phyloP scores from a whole-genome alignment of 2,329 filamentous ascomycete genomes.

The Fusarium siculi region DNA sequence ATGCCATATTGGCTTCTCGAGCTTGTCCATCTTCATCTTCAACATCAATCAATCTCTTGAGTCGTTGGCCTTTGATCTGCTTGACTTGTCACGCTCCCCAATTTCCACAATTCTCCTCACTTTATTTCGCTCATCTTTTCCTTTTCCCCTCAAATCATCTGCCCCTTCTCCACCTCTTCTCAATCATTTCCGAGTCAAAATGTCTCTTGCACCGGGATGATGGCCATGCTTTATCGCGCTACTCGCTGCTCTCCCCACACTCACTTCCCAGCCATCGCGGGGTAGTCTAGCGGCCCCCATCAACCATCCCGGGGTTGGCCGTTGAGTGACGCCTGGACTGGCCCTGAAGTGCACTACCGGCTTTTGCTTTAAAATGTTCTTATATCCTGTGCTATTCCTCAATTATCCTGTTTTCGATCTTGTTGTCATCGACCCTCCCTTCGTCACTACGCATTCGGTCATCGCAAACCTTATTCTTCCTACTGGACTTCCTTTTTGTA shows the following conservation, averaged over 20 bases:
- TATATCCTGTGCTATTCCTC: conserved; percentile 29
- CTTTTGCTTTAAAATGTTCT: conserved; percentile 22
- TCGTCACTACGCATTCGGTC: background rate
- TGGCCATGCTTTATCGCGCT: conserved; percentile 11
- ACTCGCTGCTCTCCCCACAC: conserved; percentile 35
- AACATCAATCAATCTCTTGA: background rate
- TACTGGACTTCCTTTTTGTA: background rate
- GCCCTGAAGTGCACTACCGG: conserved; percentile 4
- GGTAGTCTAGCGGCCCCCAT: conserved; percentile 38
- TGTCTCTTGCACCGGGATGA: conserved; percentile 3
- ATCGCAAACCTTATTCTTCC: background rate
- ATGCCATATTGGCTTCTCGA: conserved; percentile 19
- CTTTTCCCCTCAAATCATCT: conserved; percentile 3
- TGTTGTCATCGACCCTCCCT: conserved; percentile 23
- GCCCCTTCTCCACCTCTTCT: conserved; percentile 14
- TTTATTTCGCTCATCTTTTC: conserved; percentile 9
- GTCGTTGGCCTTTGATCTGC: background rate
- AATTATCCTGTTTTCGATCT: conserved; percentile 31
- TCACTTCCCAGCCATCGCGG: conserved; percentile 38
- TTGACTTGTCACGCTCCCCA: background rate
- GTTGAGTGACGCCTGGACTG: conserved; percentile 33
- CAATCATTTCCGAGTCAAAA: conserved; percentile 15
- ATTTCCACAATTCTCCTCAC: background rate
- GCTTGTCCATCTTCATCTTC: conserved; percentile 15
- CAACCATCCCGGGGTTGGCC: conserved; percentile 33